A percentile compares a stretch with the other conserved stretches of the same genome.
These are phyloP conservation scores for Herpotrichia juniperi DNA, from an alignment of 2,329 filamentous ascomycete species.

Conservation along the genomic window DNA sequence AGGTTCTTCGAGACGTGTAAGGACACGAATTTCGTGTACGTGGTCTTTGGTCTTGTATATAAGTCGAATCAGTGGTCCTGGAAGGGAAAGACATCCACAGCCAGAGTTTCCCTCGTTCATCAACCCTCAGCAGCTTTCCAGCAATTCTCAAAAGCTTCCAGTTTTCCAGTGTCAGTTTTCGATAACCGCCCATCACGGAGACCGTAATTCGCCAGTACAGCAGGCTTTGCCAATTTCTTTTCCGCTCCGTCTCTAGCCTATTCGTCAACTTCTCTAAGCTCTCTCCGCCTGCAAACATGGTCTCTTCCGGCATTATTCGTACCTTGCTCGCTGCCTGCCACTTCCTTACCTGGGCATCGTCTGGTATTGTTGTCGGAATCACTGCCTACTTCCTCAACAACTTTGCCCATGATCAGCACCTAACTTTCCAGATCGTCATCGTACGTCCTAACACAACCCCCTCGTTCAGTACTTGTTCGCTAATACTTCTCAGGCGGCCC, in stretches of 20 bases:
- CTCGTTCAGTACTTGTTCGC: neutral
- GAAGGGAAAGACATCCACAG: neutral
- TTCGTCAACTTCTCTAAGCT: neutral
- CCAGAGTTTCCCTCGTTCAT: neutral
- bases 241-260: neutral
- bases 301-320: slow-evolving; percentile 5
- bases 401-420: slow-evolving; percentile 37
- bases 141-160: too few relatives aligned
- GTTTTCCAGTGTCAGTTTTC: neutral
- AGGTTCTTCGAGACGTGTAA: neutral
- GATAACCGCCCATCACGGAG: neutral
- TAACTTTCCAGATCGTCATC: slow-evolving; percentile 50
- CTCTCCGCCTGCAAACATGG: neutral
- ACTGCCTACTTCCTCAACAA: slow-evolving; percentile 47
- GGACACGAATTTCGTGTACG: neutral
- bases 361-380: slow-evolving; percentile 51
- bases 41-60: neutral
- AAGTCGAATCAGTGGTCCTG: neutral
- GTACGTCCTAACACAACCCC: slow-evolving; percentile 35
- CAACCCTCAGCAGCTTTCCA: neutral
- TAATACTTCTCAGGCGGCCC: slow-evolving; percentile 46
- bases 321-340: slow-evolving; percentile 15
- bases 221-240: neutral
- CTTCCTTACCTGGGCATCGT: slow-evolving; percentile 45
- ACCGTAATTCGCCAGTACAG: neutral